Evolutionary conservation across 305 asterid genomes (phyloP), one percentile per base, ranked within the genome.

Genomic region (Stenogyne calaminthoides): DNA sequence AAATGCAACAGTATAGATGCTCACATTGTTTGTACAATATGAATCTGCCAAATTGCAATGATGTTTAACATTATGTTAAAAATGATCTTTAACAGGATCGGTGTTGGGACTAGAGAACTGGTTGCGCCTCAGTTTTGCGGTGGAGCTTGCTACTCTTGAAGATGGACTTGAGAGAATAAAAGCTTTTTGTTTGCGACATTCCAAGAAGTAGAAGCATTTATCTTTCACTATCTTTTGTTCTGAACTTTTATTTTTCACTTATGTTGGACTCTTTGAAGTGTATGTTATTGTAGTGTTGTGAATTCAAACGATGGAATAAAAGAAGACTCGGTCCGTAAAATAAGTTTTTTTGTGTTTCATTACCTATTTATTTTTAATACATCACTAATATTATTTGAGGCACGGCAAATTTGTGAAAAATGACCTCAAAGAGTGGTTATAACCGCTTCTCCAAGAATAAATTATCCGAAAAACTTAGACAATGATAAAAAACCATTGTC

Each of bases 81-180:
- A 16, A 25, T 9, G 4, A 10, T 62, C 2, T 55, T 12, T 61
- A 57, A 2, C 80, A 90, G 96, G 94, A 36, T 62, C 79, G 36
- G 67, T 80, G 10, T 60, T 88, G 86, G 96, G 91, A 40, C 58
- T 90, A 19, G 85, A 77, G 80, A 82, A 88, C 76, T 86, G 96
- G 94, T 20, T 85, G 75, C 81, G 96, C 8, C 60, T 88, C 15
- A 84, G 86, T 40, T 90, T 82, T 63, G 86, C 92, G 0, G 89
- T 83, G 6, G 91, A 85, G 49, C 55, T 76, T 64, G 77, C 84
- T 57, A 49, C 67, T 68, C 88, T 90, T 8, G 55, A 62, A 76
- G 88, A 84, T 22, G 92, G 92, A 34, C 85, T 90, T 6, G 73
- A 72, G 65, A 88, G 94, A 67, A 81, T 88, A 14, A 82, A 82